Evolutionary conservation across 495 filamentous ascomycete genomes (phyloP).

Genomic region (Hypomontagnella submonticulosa): DNA sequence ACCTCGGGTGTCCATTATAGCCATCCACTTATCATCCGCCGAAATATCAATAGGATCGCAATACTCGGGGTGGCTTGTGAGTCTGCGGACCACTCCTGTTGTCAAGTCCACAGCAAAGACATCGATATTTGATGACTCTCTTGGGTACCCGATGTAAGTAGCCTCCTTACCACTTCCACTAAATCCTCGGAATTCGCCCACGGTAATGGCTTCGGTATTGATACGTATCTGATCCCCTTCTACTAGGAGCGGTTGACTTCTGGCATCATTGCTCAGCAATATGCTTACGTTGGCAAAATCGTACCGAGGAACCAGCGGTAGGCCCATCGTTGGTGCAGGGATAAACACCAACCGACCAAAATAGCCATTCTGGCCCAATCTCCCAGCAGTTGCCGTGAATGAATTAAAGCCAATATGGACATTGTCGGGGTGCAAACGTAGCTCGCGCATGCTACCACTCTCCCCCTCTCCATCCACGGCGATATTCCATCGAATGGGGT

Average conservation of each 20-base stretch:
- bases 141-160: conserved; percentile 40
- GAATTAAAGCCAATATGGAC: conserved; percentile 40
- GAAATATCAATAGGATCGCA: conserved; percentile 46
- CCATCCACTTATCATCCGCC: conserved; percentile 42
- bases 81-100: conserved; percentile 42
- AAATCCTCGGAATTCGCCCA: conserved; percentile 50
- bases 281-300: conserved; percentile 40
- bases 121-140: conserved; percentile 47
- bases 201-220: conserved; percentile 31
- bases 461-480: conserved; percentile 29
- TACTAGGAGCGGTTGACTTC: neutral
- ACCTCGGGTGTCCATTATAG: conserved; percentile 36
- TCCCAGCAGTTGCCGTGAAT: neutral
- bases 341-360: conserved; percentile 34
- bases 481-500: conserved; percentile 41
- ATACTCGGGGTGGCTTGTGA: conserved; percentile 48
- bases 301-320: conserved; percentile 32
- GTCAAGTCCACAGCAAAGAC: conserved; percentile 42
- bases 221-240: conserved; percentile 35
- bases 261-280: conserved; percentile 7
- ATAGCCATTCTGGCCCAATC: neutral
- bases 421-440: conserved; percentile 36
- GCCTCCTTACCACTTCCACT: conserved; percentile 45
- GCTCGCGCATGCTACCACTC: conserved; percentile 35
- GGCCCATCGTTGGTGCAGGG: conserved; percentile 30